Base-by-base conservation (phyloP, 2,329 filamentous ascomycete genomes). In the Scopulariopsis brevicaulis region DNA sequence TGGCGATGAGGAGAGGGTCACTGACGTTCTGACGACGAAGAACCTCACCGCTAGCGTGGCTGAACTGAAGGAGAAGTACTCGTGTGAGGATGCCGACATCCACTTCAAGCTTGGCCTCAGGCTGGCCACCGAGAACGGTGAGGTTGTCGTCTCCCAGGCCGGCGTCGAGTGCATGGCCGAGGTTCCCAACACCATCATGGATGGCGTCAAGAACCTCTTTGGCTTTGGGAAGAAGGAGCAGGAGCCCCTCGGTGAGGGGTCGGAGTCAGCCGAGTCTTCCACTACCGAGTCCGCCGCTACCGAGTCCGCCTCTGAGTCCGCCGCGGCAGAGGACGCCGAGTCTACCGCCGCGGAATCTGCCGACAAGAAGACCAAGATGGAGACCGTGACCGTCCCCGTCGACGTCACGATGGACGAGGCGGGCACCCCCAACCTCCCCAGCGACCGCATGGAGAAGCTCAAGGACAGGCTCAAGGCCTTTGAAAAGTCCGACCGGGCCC, bases 141-240 rank as follows among this genome's bases (percentile, higher is more conserved):
- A 95, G 64, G 90, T 95, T 3, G 87, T 92, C 61, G 80, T 97
- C 56, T 71, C 81, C 58, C 83, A 83, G 64, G 88, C 87, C n/a
- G 80, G 80, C 59, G 85, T 94, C 6, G 92, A 92, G 69, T 99
- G 94, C 67, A 89, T 96, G 69, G 82, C 87, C 28, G 89, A 95
- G 56, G 80, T 79, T 4, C 90, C 91, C 69, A 89, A 89, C 62
- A 85, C 87, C 56, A 82, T 97, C 54, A 89, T 96, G 54, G 93
- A 96, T 67, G 92, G 90, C 51, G 90, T 97, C 63, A 99, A 99
- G 79, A 95, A 92, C 63, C 82, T 96, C 62, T 95, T 99, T 68
- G 94, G 94, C 6, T 92, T 97, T 68, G 94, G 93, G 28, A 89
- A 89, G 66, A 96, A 96, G 73, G 87, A 88, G 35, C 89, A 93